These are phyloP conservation scores for Scutellaria galericulata DNA, from an alignment of 257 asterid genomes.

Conservation along the genomic window DNA sequence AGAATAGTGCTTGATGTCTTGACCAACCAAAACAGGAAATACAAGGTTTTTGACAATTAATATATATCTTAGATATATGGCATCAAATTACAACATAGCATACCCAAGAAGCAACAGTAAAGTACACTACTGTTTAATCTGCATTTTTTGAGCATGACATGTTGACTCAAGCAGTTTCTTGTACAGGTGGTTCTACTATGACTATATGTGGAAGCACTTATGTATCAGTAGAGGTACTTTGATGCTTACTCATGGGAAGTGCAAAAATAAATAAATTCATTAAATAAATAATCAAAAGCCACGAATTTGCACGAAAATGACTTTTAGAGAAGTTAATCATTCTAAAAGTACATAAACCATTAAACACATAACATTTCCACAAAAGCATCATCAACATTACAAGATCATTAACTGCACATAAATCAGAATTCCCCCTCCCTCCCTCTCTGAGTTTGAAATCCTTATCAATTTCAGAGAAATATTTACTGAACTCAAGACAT, in stretches of 20 bases:
- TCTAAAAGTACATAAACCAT: no score
- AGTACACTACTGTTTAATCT: neutral
- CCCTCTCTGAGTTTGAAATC: no score
- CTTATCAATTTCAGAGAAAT: neutral
- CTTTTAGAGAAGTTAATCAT: no score
- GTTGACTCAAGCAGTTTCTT: slow-evolving; percentile 17
- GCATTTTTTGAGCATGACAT: slow-evolving; percentile 7
- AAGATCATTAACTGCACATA: slow-evolving; percentile 19
- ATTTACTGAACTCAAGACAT: neutral
- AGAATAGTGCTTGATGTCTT: slow-evolving; percentile 19
- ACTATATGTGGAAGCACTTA: slow-evolving; percentile 14
- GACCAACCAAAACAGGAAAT: slow-evolving; percentile 18
- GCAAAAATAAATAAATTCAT: no score
- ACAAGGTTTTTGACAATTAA: slow-evolving; percentile 23
- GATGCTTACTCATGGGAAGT: no score
- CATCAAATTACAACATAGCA: slow-evolving; percentile 13
- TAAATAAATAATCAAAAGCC: no score
- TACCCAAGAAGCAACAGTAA: slow-evolving; percentile 25
- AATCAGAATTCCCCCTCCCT: no score
- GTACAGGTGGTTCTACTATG: neutral
- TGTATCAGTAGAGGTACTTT: neutral
- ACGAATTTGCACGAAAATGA: no score
- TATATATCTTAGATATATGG: slow-evolving; percentile 2
- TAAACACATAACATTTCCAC: no score
- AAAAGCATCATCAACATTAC: slow-evolving; percentile 1